These are phyloP conservation scores for Keithomyces neogunnii DNA, from an alignment of 2,329 filamentous ascomycete genomes.

Conservation along the genomic window DNA sequence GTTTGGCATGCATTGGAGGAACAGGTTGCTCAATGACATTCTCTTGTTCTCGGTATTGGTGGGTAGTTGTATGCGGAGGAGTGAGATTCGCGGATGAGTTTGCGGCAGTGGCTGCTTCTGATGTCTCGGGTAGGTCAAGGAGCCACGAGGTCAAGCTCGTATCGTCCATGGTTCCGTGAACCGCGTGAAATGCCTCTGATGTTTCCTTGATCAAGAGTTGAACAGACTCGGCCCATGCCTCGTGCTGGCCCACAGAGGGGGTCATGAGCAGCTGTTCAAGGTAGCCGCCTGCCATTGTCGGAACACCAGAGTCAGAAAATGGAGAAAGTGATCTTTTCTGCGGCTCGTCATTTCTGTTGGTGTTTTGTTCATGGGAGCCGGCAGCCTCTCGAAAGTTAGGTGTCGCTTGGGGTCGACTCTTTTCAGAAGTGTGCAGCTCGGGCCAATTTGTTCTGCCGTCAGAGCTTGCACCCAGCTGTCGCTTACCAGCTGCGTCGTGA, in stretches of 20 bases:
- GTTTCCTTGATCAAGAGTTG: constrained; percentile 39
- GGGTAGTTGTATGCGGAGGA: not conserved
- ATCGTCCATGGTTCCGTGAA: constrained; percentile 32
- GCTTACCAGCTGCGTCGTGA: not conserved
- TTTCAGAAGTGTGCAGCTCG: not conserved
- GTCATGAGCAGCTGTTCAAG: constrained; percentile 1
- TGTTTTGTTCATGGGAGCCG: not conserved
- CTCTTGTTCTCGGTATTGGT: not conserved
- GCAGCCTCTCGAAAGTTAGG: not conserved
- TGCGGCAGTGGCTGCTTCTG: not conserved
- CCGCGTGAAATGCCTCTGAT: constrained; percentile 40
- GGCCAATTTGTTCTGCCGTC: not conserved
- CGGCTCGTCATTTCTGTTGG: not conserved
- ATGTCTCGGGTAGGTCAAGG: constrained; percentile 9
- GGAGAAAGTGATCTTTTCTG: constrained; percentile 5
- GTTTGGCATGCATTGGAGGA: not conserved
- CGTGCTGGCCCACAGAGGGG: constrained; percentile 2
- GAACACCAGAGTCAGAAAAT: constrained; percentile 1
- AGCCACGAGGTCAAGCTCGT: constrained; percentile 20
- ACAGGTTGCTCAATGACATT: not conserved
- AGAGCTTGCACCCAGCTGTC: not conserved
- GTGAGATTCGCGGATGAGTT: not conserved
- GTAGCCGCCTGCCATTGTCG: constrained; percentile 1
- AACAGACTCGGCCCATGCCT: constrained; percentile 27
- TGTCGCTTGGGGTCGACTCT: not conserved